Percentiles rank a stretch among this genome's conserved stretches.
Conservation (phyloP, 176 grass and related monocot species). For the Musa schizocarpa region DNA sequence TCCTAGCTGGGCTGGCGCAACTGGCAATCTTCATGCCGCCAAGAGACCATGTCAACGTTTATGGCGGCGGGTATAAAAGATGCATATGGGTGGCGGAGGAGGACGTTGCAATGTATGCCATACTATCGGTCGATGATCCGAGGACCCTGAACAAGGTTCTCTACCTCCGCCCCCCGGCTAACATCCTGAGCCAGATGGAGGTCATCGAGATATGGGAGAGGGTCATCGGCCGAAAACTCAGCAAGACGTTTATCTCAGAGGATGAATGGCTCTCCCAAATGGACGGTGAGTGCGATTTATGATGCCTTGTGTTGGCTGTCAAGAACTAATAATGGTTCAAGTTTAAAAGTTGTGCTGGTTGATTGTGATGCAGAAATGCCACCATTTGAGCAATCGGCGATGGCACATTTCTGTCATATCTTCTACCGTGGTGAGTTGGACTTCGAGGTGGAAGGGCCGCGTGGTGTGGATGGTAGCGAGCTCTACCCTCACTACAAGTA, state of each 20-base stretch:
- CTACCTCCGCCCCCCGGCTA: conserved; percentile 36
- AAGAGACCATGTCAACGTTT: conserved; percentile 32
- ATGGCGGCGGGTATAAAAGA: conserved; percentile 39
- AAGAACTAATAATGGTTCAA: neutral
- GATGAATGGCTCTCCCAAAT: conserved; percentile 44
- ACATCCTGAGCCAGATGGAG: conserved; percentile 48
- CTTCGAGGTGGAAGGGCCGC: conserved; percentile 32
- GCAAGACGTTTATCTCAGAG: conserved; percentile 26
- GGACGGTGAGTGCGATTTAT: conserved; percentile 18
- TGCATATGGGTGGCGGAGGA: conserved; percentile 43
- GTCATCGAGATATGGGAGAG: conserved; percentile 41
- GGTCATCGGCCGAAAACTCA: conserved; percentile 36
- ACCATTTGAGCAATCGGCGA: conserved; percentile 4
- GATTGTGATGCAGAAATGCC: conserved; percentile 19
- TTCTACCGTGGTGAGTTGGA: conserved; percentile 49
- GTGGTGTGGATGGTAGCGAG: conserved; percentile 28
- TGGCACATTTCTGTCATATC: conserved; percentile 48
- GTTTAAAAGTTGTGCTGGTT: neutral
- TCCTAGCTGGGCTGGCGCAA: conserved; percentile 32
- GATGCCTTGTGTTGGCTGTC: neutral
- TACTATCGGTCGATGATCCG: conserved; percentile 40
- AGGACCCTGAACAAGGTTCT: conserved; percentile 49
- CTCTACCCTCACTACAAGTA: conserved; percentile 50
- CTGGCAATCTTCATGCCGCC: conserved; percentile 34
- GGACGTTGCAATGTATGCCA: conserved; percentile 40